Percentiles rank a stretch among this genome's conserved stretches.
phyloP scores from a whole-genome alignment of 352 stramenopile species.

The Globisporangium mamillatum region DNA sequence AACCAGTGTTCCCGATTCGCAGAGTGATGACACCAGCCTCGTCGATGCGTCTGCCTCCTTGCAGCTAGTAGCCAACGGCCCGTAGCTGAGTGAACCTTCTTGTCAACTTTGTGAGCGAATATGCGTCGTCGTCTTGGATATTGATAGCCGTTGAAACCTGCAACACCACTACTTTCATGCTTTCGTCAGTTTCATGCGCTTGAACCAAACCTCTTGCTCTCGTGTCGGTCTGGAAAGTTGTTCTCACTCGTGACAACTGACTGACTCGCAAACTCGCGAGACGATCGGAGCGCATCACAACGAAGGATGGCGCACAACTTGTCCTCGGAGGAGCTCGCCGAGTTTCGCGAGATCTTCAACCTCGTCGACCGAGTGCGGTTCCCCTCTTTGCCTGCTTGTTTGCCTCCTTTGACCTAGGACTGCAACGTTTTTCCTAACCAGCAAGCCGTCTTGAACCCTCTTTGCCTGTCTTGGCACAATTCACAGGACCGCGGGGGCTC shows the following conservation, averaged over 20 bases:
- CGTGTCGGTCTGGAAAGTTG: background rate
- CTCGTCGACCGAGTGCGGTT: slow-evolving; percentile 85
- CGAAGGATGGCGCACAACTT: slow-evolving; percentile 60
- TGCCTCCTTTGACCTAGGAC: background rate
- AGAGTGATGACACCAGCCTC: slow-evolving; percentile 6
- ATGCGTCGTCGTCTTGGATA: background rate
- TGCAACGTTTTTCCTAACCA: background rate
- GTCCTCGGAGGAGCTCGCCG: slow-evolving; percentile 77
- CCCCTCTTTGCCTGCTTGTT: background rate
- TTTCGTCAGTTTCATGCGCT: background rate
- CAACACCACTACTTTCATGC: background rate
- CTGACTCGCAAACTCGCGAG: background rate
- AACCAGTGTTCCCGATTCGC: background rate
- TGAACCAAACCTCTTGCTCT: background rate
- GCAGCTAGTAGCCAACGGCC: background rate
- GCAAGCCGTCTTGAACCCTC: background rate
- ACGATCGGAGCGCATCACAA: background rate
- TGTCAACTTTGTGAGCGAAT: background rate
- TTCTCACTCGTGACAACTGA: background rate
- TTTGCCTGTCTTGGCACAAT: background rate
- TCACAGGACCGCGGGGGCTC: slow-evolving; percentile 87
- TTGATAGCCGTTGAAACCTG: background rate
- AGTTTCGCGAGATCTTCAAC: slow-evolving; percentile 95
- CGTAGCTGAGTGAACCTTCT: background rate
- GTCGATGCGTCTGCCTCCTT: slow-evolving; percentile 8